These are phyloP conservation scores for Tulasnella sp. DNA, from an alignment of 768 basidiomycete genomes.

Conservation along the genomic window DNA sequence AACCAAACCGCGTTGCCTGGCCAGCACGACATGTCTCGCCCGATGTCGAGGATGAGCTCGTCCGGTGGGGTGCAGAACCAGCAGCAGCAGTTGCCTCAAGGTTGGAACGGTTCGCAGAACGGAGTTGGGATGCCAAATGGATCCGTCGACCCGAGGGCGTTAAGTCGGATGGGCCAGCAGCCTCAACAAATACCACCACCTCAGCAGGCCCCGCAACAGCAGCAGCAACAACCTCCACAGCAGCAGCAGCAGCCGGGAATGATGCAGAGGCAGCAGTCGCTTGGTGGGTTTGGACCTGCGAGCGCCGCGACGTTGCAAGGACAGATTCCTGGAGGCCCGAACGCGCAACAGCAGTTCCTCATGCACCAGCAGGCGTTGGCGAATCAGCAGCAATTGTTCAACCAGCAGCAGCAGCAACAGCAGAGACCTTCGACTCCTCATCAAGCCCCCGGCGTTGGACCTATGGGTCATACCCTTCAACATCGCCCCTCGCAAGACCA, in stretches of 20 bases:
- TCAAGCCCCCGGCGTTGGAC: neutral
- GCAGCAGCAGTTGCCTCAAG: slow-evolving; percentile 29
- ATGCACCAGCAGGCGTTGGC: slow-evolving; percentile 23
- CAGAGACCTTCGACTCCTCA: slow-evolving; percentile 20
- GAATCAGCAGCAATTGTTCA: slow-evolving; percentile 3
- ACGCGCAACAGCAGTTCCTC: slow-evolving; percentile 4
- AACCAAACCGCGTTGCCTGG: slow-evolving; percentile 17
- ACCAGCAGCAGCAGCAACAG: slow-evolving; percentile 17
- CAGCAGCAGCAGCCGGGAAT: neutral
- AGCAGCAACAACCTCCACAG: slow-evolving; percentile 28
- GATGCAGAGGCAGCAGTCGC: neutral
- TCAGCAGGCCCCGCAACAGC: slow-evolving; percentile 31
- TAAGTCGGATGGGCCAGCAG: slow-evolving; percentile 9
- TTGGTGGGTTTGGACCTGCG: neutral
- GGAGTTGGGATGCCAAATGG: neutral
- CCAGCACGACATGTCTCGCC: slow-evolving; percentile 16
- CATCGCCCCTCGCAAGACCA: neutral
- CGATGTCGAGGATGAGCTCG: slow-evolving; percentile 24
- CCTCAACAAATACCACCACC: slow-evolving; percentile 18
- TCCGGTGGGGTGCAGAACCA: slow-evolving; percentile 11
- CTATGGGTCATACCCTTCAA: neutral
- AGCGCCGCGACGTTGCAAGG: slow-evolving; percentile 10
- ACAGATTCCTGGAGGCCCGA: neutral
- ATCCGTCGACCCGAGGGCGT: slow-evolving; percentile 13
- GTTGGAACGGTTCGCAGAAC: slow-evolving; percentile 27